Evolutionary conservation across 441 rosid species (phyloP).

Genomic region (Pelargonium australe): DNA sequence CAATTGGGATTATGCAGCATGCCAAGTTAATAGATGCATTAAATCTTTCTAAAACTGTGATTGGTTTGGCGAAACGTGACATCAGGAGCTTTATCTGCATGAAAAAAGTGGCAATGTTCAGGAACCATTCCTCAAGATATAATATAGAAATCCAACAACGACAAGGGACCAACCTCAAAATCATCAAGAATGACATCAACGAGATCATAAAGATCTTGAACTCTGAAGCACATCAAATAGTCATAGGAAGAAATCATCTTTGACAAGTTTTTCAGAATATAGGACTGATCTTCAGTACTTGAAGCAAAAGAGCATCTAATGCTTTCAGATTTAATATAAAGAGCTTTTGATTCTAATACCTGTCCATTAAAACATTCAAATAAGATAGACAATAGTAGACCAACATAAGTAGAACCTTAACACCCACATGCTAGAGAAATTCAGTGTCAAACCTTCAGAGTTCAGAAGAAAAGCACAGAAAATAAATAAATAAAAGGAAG

Average conservation of each 20-base stretch:
- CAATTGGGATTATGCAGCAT: slow-evolving; percentile 61
- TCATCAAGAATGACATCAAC: slow-evolving; percentile 49
- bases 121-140: slow-evolving; percentile 14
- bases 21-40: slow-evolving; percentile 42
- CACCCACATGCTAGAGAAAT: background rate
- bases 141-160: slow-evolving; percentile 17
- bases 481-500: background rate
- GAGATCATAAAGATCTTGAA: slow-evolving; percentile 51
- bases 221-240: slow-evolving; percentile 29
- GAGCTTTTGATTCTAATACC: slow-evolving; percentile 54
- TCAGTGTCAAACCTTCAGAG: background rate
- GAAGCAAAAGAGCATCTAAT: slow-evolving; percentile 31
- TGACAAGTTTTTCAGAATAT: slow-evolving; percentile 28
- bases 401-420: slow-evolving; percentile 9
- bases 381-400: slow-evolving; percentile 9
- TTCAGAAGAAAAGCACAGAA: background rate
- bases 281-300: slow-evolving; percentile 32
- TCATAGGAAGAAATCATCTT: slow-evolving; percentile 29
- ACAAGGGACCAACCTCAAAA: slow-evolving; percentile 47
- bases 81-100: slow-evolving; percentile 55
- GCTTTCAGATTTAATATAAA: slow-evolving; percentile 37
- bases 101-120: slow-evolving; percentile 23
- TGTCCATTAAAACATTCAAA: slow-evolving; percentile 28
- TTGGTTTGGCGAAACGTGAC: slow-evolving; percentile 33
- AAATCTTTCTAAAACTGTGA: slow-evolving; percentile 54